phyloP scores from a whole-genome alignment of 2,329 filamentous ascomycete genomes.

The Rhynchosporium graminicola region DNA sequence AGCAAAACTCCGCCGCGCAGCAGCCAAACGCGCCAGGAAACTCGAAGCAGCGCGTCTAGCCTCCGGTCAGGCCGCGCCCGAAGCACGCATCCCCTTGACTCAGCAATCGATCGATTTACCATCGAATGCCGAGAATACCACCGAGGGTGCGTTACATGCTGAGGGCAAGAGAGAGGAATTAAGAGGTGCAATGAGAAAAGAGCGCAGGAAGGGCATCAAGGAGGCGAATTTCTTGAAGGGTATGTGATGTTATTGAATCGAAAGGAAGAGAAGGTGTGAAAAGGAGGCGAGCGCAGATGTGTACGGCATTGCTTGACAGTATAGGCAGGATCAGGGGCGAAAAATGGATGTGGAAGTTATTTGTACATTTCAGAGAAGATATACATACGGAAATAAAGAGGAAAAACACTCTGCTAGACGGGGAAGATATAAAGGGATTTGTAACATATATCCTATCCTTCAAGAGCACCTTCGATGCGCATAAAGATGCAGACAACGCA shows the following conservation, averaged over 20 bases:
- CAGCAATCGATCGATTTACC: conserved; percentile 78
- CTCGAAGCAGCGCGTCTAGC: conserved; percentile 61
- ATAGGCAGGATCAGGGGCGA: too few species aligned
- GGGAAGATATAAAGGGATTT: too few species aligned
- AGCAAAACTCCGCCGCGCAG: conserved; percentile 74
- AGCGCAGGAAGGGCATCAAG: conserved; percentile 77
- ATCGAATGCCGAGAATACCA: conserved; percentile 37
- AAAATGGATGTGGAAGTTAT: too few species aligned
- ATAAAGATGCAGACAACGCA: too few species aligned
- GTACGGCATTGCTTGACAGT: too few species aligned
- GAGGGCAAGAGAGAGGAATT: conserved; percentile 59
- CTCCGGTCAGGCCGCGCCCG: conserved; percentile 62
- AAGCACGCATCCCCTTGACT: conserved; percentile 71
- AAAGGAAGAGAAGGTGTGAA: too few species aligned
- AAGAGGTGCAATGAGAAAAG: conserved; percentile 70
- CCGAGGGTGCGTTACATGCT: conserved; percentile 48
- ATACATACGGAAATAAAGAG: too few species aligned
- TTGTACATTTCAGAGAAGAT: too few species aligned
- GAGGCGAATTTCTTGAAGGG: conserved; percentile 83
- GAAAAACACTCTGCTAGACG: too few species aligned
- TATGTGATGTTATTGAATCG: conserved; percentile 49
- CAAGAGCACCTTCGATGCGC: too few species aligned
- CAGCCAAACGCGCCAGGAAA: conserved; percentile 62
- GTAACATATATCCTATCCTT: too few species aligned
- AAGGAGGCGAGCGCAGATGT: too few species aligned